Evolutionary conservation across 345 rosid species (phyloP), one percentile per base, ranked within the genome.

Genomic region (Diplotaxis tenuifolia): DNA sequence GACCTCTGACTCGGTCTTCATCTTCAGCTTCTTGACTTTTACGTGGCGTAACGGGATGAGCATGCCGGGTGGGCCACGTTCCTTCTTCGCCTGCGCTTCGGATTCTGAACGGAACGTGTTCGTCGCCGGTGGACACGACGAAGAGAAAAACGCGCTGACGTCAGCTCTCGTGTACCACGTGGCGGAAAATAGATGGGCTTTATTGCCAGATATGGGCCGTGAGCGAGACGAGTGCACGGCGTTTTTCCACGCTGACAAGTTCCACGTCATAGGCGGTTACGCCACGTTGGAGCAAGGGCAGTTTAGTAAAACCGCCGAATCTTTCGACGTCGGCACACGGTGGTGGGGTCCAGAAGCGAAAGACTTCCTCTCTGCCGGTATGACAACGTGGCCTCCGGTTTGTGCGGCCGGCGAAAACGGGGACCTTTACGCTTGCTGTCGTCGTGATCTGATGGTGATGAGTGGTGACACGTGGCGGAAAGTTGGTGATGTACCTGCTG

Each of bases 111-210:
- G 84, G 84, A 74, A 6, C 80, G 91, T 91, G 50, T 82, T 77
- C 22, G 87, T 93, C 8, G 89, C 89, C 0, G 97, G 98, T 0
- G 97, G 98, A 5, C 93, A 91, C 25, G 98, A 87, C 8, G 81
- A 55, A 0, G 90, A 87, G 27, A 89, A 89, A 73, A 88, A 87
- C 53, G 96, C 98, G 0, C 52, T 89, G 77, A 82, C 54, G 64
- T 88, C 98, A 11, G 87, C 88, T 0, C 27, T 85, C 66, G 78
- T 78, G 2, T 91, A 91, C 74, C 88, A 94, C 74, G 91, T 84
- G 85, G 81, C 49, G 0, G 73, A 29, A 10, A 75, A 94, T 18
- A 71, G 1, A 79, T 94, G 98, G 97, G 3, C 34, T 14, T 7
- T 34, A 0, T 20, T 91, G 53, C 91, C 97, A 11, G 86, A 88